phyloP scores from a whole-genome alignment of 345 rosid genomes.

The Hevea brasiliensis region DNA sequence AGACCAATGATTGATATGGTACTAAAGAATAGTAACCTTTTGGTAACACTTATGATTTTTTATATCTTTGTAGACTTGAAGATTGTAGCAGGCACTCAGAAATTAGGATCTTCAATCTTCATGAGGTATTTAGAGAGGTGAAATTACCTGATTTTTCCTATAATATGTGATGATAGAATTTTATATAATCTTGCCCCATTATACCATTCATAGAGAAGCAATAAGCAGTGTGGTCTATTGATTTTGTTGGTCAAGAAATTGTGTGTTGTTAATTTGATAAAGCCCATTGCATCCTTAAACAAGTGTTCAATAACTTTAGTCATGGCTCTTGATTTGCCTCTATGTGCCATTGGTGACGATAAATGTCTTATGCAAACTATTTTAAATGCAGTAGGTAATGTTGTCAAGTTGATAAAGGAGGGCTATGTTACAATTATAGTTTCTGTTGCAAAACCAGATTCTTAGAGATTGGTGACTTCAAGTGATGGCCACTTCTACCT shows the following conservation, averaged over 20 bases:
- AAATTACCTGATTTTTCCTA: not conserved
- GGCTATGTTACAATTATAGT: slow-evolving; percentile 65
- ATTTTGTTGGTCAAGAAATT: slow-evolving; percentile 6
- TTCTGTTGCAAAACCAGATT: slow-evolving; percentile 77
- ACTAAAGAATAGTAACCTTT: slow-evolving; percentile 85
- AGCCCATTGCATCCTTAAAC: slow-evolving; percentile 81
- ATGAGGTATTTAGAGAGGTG: slow-evolving; percentile 71
- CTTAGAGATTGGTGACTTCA: slow-evolving; percentile 59
- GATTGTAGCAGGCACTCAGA: slow-evolving; percentile 85
- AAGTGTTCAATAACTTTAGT: slow-evolving; percentile 58
- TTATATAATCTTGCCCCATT: slow-evolving; percentile 3
- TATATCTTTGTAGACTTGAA: slow-evolving; percentile 88
- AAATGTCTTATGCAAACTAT: too few relatives aligned
- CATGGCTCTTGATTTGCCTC: slow-evolving; percentile 75
- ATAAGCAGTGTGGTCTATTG: not conserved
- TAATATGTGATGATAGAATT: not conserved
- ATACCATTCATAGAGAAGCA: not conserved
- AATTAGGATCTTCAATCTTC: slow-evolving; percentile 60
- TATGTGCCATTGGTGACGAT: slow-evolving; percentile 76
- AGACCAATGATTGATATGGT: slow-evolving; percentile 86
- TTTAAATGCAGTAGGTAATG: slow-evolving; percentile 82
- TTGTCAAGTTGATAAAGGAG: slow-evolving; percentile 91
- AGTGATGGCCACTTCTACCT: slow-evolving; percentile 73
- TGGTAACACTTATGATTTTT: slow-evolving; percentile 83
- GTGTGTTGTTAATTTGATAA: slow-evolving; percentile 68